A percentile compares a stretch with the other conserved stretches of the same genome.
phyloP scores from a whole-genome alignment of 2,329 filamentous ascomycete genomes.

The Pestalotiopsis sp. region DNA sequence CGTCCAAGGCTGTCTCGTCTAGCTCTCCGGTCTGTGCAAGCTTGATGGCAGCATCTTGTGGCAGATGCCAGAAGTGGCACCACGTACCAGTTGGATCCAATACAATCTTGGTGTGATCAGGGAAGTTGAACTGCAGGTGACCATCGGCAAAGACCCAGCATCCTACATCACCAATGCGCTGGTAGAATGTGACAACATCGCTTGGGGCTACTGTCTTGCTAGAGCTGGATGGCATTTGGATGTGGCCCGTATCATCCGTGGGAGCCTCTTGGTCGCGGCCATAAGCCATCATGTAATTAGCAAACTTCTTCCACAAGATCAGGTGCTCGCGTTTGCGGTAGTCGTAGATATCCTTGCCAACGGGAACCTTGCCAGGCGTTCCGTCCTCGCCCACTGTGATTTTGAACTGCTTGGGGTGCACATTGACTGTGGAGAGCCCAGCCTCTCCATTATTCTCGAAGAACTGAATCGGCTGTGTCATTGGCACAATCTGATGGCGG shows the following conservation, averaged over 20 bases:
- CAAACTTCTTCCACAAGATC: constrained; percentile 73
- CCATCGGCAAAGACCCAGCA: constrained; percentile 83
- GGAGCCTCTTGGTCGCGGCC: constrained; percentile 67
- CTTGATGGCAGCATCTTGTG: constrained; percentile 68
- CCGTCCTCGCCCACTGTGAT: constrained; percentile 58
- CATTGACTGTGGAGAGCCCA: constrained; percentile 64
- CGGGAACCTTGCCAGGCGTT: constrained; percentile 60
- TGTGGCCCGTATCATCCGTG: constrained; percentile 45
- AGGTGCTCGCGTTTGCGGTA: constrained; percentile 67
- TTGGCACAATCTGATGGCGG: constrained; percentile 64
- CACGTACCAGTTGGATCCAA: constrained; percentile 73
- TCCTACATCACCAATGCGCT: constrained; percentile 77
- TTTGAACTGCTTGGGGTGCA: constrained; percentile 64
- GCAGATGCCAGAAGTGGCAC: constrained; percentile 78
- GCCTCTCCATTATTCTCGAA: constrained; percentile 70
- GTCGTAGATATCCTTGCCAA: constrained; percentile 66
- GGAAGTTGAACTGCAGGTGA: constrained; percentile 85
- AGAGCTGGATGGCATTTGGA: constrained; percentile 40
- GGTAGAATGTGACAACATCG: constrained; percentile 77
- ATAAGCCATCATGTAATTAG: constrained; percentile 74
- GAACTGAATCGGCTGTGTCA: constrained; percentile 68
- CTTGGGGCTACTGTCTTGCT: constrained; percentile 44
- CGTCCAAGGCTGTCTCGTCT: constrained; percentile 68
- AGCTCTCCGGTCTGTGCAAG: constrained; percentile 68
- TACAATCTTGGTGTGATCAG: constrained; percentile 84